Evolutionary conservation across 1,139 yeast genomes (phyloP), one percentile per base, ranked within the genome.

Genomic region (Pneumocystis carinii): DNA sequence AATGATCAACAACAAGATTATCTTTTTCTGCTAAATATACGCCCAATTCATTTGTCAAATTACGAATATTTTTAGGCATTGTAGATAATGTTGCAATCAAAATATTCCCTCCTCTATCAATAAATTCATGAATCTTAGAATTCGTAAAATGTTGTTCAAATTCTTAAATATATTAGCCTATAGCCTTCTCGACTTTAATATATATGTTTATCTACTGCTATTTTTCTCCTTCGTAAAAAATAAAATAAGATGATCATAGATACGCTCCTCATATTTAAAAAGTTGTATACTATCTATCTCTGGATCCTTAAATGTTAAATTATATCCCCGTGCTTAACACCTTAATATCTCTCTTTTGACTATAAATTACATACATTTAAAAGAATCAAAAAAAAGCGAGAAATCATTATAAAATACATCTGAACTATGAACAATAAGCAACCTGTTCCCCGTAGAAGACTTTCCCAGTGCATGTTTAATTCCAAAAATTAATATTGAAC

Each of bases 1-100:
- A 89, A 72, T 87, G 86, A 73, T 90, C 96, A 14, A 79, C 75
- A 64, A 86, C 76, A 66, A 77, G 74, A 73, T 82, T 85, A 62
- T 83, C 85, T 71, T 83, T 86, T 65, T 96, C 95, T 58, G 95
- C 81, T 66, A 96, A 88, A 70, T 79, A 82, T 63, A 94, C 84
- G 37, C 96, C 98, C 68, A 90, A 75, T 73, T 90, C 90, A 69
- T 84, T 83, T 70, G 88, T 79, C 70, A 86, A 85, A 5, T 80
- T 76, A 66, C 90, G 81, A 39, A 86, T 75, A 29, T 85, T 81
- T 61, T 86, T 90, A 37, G 94, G 87, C 36, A 83, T 76, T 36
- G 70, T 69, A 38, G 84, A 78, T 27, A 79, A 75, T 0, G 84
- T 79, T 37, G 89, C 77, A 24, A 85, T 81, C 39, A 92, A 72